phyloP scores from a whole-genome alignment of 2,329 filamentous ascomycete species.

The Ophiostoma fasciatum region DNA sequence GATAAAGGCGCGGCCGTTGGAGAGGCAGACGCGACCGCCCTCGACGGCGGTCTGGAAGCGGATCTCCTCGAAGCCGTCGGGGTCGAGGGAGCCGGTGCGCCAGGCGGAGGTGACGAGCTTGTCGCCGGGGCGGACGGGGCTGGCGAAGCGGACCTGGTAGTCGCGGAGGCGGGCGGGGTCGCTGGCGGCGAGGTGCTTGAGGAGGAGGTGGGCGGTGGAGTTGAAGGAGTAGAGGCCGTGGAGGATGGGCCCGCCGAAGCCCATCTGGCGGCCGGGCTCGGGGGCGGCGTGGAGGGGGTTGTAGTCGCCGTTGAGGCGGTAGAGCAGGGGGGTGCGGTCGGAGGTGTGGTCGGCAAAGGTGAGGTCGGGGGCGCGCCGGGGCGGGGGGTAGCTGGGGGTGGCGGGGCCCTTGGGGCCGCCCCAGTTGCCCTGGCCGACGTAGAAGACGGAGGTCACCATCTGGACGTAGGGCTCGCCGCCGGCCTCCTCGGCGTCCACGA shows the following conservation, averaged over 20 bases:
- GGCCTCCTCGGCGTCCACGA: constrained; percentile 58
- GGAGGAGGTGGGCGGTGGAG: constrained; percentile 54
- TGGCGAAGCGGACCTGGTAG: constrained; percentile 79
- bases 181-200: constrained; percentile 59
- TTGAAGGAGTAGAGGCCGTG: constrained; percentile 88
- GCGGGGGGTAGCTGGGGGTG: constrained; percentile 62
- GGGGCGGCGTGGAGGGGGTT: constrained; percentile 84
- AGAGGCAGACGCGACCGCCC: constrained; percentile 71
- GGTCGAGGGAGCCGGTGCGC: constrained; percentile 68
- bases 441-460: constrained; percentile 59
- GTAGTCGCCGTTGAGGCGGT: constrained; percentile 84
- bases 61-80: constrained; percentile 67
- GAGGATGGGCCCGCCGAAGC: constrained; percentile 78
- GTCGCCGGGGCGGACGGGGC: constrained; percentile 70
- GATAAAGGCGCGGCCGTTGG: constrained; percentile 71
- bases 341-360: constrained; percentile 57
- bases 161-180: constrained; percentile 72
- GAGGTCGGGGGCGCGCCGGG: constrained; percentile 55
- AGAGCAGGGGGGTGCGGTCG: constrained; percentile 57
- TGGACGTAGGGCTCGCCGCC: constrained; percentile 57
- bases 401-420: constrained; percentile 81
- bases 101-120: constrained; percentile 72
- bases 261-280: constrained; percentile 76
- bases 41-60: constrained; percentile 66
- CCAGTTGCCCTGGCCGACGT: constrained; percentile 68